Conservation (phyloP, 345 rosid species). For the Cardamine chenopodiifolia region DNA sequence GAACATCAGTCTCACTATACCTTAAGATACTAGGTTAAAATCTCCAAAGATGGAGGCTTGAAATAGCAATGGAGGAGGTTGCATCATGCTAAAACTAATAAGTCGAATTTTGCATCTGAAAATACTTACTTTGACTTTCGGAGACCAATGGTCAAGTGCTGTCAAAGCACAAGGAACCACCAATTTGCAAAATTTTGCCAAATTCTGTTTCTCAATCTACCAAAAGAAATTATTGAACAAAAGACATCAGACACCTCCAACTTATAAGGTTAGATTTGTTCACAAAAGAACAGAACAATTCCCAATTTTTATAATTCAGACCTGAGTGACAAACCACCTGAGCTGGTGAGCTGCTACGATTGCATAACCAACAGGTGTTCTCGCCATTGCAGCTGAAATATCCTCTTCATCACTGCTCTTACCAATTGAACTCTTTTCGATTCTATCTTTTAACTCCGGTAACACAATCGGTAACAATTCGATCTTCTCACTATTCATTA, state of each 20-base stretch:
- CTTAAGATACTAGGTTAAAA: background rate
- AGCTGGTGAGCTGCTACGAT: constrained; percentile 76
- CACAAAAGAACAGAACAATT: background rate
- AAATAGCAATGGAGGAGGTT: background rate
- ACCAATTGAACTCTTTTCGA: constrained; percentile 70
- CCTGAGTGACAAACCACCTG: constrained; percentile 88
- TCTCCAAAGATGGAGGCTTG: too few species aligned
- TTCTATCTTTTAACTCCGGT: constrained; percentile 60
- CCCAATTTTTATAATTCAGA: constrained; percentile 24
- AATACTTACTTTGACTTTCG: constrained; percentile 75
- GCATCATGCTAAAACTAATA: background rate
- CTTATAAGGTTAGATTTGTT: background rate
- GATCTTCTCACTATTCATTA: constrained; percentile 40
- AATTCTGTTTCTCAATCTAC: constrained; percentile 60
- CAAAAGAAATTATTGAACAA: constrained; percentile 9
- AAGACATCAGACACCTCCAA: background rate
- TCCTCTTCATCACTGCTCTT: constrained; percentile 56
- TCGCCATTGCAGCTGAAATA: constrained; percentile 59
- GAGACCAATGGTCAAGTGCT: constrained; percentile 92
- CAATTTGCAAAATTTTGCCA: constrained; percentile 67
- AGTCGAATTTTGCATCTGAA: background rate
- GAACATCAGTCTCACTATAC: constrained; percentile 14
- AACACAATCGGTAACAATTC: constrained; percentile 61
- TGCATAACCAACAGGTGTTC: constrained; percentile 69
- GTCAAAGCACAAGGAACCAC: constrained; percentile 91